Evolutionary conservation across 139 green algal species (phyloP).

Genomic region (Auxenochlorella protothecoides): DNA sequence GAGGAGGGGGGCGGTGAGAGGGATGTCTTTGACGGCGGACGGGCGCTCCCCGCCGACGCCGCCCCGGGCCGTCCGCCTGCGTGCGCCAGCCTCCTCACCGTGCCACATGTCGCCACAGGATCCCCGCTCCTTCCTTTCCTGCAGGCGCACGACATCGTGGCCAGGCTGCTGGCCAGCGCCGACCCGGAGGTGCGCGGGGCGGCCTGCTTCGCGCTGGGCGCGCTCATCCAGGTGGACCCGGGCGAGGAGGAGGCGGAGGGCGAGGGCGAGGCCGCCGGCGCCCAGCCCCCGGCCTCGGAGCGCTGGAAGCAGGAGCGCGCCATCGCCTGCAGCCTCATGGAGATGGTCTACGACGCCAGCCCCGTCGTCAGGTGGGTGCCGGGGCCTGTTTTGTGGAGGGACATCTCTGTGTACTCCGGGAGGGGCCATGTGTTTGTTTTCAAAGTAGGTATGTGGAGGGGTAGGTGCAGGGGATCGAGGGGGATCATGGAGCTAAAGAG

Average conservation of each 20-base stretch:
- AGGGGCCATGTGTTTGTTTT: too few species aligned
- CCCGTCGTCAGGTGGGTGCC: conserved; percentile 40
- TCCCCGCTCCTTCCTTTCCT: neutral
- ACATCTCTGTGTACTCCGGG: too few species aligned
- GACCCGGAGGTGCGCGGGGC: conserved; percentile 75
- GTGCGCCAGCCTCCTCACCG: too few species aligned
- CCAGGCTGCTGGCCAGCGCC: conserved; percentile 30
- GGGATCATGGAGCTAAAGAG: too few species aligned
- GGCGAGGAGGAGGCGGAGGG: neutral
- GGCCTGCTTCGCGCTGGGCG: conserved; percentile 71
- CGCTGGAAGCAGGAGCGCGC: conserved; percentile 21
- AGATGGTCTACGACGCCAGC: conserved; percentile 57
- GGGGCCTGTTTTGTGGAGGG: conserved; percentile 27
- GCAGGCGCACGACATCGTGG: conserved; percentile 42
- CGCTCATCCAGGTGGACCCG: conserved; percentile 46
- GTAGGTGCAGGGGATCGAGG: too few species aligned
- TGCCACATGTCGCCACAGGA: too few species aligned
- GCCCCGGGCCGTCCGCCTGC: too few species aligned
- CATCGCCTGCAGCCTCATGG: conserved; percentile 27
- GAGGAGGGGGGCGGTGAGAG: neutral
- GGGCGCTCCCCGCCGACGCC: too few species aligned
- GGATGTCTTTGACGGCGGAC: too few species aligned
- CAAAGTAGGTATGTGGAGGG: too few species aligned
- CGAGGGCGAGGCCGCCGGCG: neutral
- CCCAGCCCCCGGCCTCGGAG: neutral